These are phyloP conservation scores for Saitozyma sp. DNA, from an alignment of 768 basidiomycete genomes.

Conservation along the genomic window DNA sequence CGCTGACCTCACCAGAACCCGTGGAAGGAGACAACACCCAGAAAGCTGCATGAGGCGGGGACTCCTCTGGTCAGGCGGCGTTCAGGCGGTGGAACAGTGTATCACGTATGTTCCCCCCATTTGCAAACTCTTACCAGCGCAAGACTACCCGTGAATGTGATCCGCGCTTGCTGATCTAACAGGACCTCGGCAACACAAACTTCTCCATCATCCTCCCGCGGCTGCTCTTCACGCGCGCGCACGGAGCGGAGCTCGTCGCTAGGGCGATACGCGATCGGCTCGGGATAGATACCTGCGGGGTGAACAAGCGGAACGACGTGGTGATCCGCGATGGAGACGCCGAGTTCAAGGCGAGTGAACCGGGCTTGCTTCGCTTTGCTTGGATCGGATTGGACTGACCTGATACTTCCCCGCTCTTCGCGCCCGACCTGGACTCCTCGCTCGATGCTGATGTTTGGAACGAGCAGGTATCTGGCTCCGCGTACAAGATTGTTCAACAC, in stretches of 20 bases:
- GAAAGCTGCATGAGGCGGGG: constrained; percentile 57
- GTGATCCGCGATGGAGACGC: constrained; percentile 60
- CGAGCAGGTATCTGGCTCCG: constrained; percentile 86
- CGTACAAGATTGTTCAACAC: constrained; percentile 88
- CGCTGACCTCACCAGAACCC: constrained; percentile 65
- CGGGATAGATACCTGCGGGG: constrained; percentile 66
- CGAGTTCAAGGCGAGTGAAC: constrained; percentile 77
- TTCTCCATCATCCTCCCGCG: constrained; percentile 91
- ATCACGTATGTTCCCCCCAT: constrained; percentile 67
- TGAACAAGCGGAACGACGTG: constrained; percentile 91
- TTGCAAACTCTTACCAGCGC: neutral
- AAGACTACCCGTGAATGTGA: neutral
- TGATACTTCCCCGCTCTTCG: no score
- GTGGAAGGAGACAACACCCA: constrained; percentile 92
- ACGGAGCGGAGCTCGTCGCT: constrained; percentile 74
- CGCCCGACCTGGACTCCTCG: no score
- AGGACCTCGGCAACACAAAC: constrained; percentile 98
- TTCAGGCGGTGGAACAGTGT: constrained; percentile 94
- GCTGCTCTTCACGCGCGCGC: constrained; percentile 71
- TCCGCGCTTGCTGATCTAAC: constrained; percentile 1
- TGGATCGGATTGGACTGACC: neutral
- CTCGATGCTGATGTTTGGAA: neutral
- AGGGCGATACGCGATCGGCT: constrained; percentile 72
- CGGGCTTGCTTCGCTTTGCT: neutral
- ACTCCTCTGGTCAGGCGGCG: constrained; percentile 79